Conservation (phyloP, 1,139 yeast genomes). For the Yamadazyma conglobata region DNA sequence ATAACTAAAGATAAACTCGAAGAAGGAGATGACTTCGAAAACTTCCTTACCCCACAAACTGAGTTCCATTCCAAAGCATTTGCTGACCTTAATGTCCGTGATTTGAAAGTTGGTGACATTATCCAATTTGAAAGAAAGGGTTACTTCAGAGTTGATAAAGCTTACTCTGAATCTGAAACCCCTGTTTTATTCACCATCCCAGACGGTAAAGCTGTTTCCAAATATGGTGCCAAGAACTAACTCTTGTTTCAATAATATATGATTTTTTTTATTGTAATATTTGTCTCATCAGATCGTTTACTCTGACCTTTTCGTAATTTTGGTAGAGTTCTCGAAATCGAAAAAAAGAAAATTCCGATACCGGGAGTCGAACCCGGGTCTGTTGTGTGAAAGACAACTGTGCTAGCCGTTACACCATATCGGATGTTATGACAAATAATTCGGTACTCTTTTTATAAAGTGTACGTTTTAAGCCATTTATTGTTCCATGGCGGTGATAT, state of each 20-base stretch:
- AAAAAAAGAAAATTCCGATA: constrained; percentile 50
- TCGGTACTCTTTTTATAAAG: no score
- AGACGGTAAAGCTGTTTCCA: constrained; percentile 78
- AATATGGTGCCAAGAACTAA: constrained; percentile 43
- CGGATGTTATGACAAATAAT: no score
- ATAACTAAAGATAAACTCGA: constrained; percentile 95
- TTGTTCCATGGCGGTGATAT: no score
- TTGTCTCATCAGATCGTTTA: no score
- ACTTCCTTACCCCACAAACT: constrained; percentile 84
- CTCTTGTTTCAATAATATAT: no score
- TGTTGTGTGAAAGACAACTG: constrained; percentile 83
- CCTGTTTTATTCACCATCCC: constrained; percentile 91
- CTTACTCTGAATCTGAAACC: constrained; percentile 54
- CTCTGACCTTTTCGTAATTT: no score
- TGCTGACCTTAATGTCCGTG: constrained; percentile 77
- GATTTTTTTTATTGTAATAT: no score
- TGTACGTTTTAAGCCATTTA: no score
- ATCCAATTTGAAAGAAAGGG: constrained; percentile 98
- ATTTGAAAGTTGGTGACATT: constrained; percentile 78
- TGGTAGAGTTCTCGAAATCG: neutral
- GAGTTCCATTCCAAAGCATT: constrained; percentile 77
- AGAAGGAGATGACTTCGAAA: constrained; percentile 92
- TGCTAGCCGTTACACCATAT: constrained; percentile 80
- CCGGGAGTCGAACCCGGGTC: constrained; percentile 83
- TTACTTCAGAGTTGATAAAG: constrained; percentile 79